Evolutionary conservation across 169 alveolate species (phyloP), one percentile per base, ranked within the genome.

Genomic region (Cryptosporidium viatorum): DNA sequence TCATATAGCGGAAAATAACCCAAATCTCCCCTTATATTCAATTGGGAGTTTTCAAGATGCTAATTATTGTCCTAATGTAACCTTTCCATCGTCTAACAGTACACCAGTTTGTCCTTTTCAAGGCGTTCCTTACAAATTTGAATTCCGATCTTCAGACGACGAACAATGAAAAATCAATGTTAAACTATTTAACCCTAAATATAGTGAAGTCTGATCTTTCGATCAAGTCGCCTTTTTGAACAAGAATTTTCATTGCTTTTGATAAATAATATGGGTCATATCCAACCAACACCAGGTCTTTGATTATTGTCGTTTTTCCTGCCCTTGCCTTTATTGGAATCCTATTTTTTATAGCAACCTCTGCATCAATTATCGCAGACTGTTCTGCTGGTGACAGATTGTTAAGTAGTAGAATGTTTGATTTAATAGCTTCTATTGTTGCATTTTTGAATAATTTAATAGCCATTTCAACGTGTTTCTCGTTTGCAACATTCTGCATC

Each of bases 401-500:
- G 86, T 96, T 97, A 52, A 93, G 69, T 31, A 93, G 84, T 58
- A 95, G 91, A 51, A 95, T 80, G 73, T 93, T 95, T 58, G 89
- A 80, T 75, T 93, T 94, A 80, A 95, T 95, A 8, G 98, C 93
- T 87, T 96, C 98, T 8, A 96, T 97, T 26, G 98, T 96, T 69
- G 98, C 95, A 2, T 93, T 96, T 23, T 95, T 93, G 92, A 96
- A 96, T 52, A 96, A 91, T 84, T 96, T 96, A 33, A 96, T 95
- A 2, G 98, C 97, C 97, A 95, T 94, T 84, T 96, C 96, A 12
- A 96, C 95, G 73, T 96, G 98, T 50, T 94, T 93, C 67, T 94
- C 97, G 69, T 94, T 92, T 35, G 97, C 97, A 26, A 94, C 71
- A 39, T 93, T 96, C 43, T 95, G 94, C 87, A 96, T 91, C 84